Conservation (phyloP, 345 rosid species). For the Citrus cavaleriei region DNA sequence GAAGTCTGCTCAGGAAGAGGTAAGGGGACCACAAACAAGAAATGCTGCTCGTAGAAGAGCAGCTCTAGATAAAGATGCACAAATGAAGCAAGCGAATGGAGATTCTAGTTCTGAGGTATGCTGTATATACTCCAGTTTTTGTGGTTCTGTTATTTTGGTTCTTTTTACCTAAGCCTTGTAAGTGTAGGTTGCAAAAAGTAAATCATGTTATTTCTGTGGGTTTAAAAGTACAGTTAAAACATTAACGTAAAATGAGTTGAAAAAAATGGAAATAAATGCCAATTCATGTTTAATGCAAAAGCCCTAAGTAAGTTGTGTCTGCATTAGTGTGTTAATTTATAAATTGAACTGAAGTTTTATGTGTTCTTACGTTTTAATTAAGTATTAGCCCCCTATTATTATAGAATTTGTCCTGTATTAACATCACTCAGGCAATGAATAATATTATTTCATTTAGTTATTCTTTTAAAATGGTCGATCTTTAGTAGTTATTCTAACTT, state of each 20-base stretch:
- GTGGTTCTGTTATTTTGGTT: background rate
- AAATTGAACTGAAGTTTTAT: background rate
- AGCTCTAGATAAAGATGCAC: conserved; percentile 69
- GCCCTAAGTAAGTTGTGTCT: background rate
- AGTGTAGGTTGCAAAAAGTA: background rate
- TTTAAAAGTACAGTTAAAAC: background rate
- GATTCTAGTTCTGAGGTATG: conserved; percentile 95
- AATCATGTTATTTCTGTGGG: background rate
- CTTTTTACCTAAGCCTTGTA: background rate
- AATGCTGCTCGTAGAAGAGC: conserved; percentile 90
- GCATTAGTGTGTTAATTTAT: background rate
- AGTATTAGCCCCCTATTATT: background rate
- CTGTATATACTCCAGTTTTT: background rate
- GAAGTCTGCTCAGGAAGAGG: conserved; percentile 72
- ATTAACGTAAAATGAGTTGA: background rate
- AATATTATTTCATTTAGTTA: background rate
- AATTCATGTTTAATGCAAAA: background rate
- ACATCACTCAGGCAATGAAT: background rate
- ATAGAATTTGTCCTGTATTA: background rate
- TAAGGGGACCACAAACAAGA: conserved; percentile 93
- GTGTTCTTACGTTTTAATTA: background rate
- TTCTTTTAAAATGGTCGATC: background rate
- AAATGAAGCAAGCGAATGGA: conserved; percentile 58
- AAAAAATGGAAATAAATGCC: background rate
- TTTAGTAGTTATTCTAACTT: background rate